Conservation (phyloP, 805 yeast species). For the Starmerella apis region DNA sequence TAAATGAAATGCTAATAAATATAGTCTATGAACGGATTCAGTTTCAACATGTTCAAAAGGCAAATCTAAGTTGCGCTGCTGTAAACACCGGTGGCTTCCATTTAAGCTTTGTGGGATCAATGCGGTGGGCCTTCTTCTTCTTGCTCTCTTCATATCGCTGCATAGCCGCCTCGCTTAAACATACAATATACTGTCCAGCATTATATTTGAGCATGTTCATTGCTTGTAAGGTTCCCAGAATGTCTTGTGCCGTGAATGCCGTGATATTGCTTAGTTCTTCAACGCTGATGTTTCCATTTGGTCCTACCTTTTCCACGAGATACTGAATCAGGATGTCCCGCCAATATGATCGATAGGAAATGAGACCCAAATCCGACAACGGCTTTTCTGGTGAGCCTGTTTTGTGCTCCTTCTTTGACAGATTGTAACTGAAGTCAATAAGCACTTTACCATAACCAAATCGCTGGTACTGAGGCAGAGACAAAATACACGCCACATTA, state of each 20-base stretch:
- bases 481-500: slow-evolving; percentile 93
- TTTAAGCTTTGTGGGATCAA: slow-evolving; percentile 58
- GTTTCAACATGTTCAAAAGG: slow-evolving; percentile 4
- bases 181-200: slow-evolving; percentile 89
- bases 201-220: slow-evolving; percentile 81
- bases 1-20: slow-evolving; percentile 3
- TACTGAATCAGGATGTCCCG: slow-evolving; percentile 73
- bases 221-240: slow-evolving; percentile 85
- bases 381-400: slow-evolving; percentile 98
- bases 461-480: slow-evolving; percentile 92
- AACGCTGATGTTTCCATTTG: slow-evolving; percentile 55
- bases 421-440: slow-evolving; percentile 86
- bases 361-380: slow-evolving; percentile 80
- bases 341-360: slow-evolving; percentile 94
- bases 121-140: slow-evolving; percentile 61
- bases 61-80: slow-evolving; percentile 83
- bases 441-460: slow-evolving; percentile 86
- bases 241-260: slow-evolving; percentile 93
- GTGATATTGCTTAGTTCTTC: slow-evolving; percentile 82
- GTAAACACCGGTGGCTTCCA: slow-evolving; percentile 96
- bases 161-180: slow-evolving; percentile 71
- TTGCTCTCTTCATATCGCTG: slow-evolving; percentile 60
- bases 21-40: background rate
- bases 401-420: slow-evolving; percentile 78
- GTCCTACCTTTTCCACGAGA: slow-evolving; percentile 51